Base-by-base conservation (phyloP, 805 yeast genomes). In the Candida easanensis region DNA sequence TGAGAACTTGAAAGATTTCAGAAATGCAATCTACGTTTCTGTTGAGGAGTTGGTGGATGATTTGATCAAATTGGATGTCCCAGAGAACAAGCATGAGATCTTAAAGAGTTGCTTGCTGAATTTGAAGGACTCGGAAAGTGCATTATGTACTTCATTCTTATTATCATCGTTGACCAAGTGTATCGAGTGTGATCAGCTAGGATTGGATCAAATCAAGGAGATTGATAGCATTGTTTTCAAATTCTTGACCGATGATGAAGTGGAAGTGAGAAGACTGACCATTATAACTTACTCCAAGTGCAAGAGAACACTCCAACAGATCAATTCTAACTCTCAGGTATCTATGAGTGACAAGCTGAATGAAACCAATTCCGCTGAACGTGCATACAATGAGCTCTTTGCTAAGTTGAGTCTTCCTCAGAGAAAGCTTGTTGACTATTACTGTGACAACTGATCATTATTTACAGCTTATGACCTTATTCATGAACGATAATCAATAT, bases 351-450 rank as follows among this genome's bases (percentile, higher is more conserved):
- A 65, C 7, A 52, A 62, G 28, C 50, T 62, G 5, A 54, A 55
- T 11, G 53, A 54, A 38, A 7, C 18, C n/a, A 36, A 48, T 13
- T 41, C 54, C 11, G 57, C 53, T 9, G 60, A 55, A 17, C 50
- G 56, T 34, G 48, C 60, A 5, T 60, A 54, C 27, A 60, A 56
- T 30, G 46, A 53, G 20, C 58, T 74, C 4, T 60, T 76, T 48
- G 62, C 56, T 26, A 65, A 62, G 43, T 56, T 77, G 30, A 60
- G 71, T 15, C 44, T 54, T 3, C 65, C 77, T 1, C 82, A 77
- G 44, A 61, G 59, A 41, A 73, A 69, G 47, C 56, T 79, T 38
- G 68, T 77, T 14, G 74, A 75, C 42, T 70, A 71, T 48, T 77
- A 75, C 53, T 49, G 58, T 45, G 53, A 53, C 3, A 50, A 46